Evolutionary conservation across 768 basidiomycete species (phyloP).

Genomic region (Clitopilus hobsonii): DNA sequence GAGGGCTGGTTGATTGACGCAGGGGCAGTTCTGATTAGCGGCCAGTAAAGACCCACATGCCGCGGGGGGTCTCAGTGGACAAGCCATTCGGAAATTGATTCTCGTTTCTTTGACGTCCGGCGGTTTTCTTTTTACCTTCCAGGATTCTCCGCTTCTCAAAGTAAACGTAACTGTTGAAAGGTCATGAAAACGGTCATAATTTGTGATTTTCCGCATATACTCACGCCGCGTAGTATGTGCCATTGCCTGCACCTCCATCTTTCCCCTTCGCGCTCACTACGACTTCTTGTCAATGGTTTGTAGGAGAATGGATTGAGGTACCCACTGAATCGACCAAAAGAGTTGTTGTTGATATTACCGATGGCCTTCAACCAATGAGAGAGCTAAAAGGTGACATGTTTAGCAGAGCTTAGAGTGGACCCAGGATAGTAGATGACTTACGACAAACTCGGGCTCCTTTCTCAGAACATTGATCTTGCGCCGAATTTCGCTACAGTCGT

Average conservation of each 20-base stretch:
- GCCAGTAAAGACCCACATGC: not conserved
- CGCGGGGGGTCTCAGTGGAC: constrained; percentile 17
- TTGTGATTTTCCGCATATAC: constrained; percentile 10
- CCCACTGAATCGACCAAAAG: constrained; percentile 40
- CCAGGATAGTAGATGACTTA: constrained; percentile 9
- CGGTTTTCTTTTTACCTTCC: constrained; percentile 43
- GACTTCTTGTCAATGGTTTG: not conserved
- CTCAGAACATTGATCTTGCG: constrained; percentile 37
- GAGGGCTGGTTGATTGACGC: constrained; percentile 1
- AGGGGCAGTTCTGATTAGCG: not conserved
- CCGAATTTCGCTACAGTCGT: constrained; percentile 41
- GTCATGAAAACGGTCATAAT: not conserved
- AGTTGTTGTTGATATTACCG: constrained; percentile 41
- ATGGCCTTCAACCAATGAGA: constrained; percentile 43
- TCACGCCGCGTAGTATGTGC: constrained; percentile 41
- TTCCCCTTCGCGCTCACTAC: constrained; percentile 38
- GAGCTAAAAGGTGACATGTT: no score
- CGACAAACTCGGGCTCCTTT: constrained; percentile 39
- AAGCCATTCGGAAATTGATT: constrained; percentile 19
- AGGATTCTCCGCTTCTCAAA: constrained; percentile 43
- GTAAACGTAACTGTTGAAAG: constrained; percentile 33
- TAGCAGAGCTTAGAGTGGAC: no score
- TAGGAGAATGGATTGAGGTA: not conserved
- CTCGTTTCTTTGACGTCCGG: constrained; percentile 33
- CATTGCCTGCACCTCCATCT: constrained; percentile 36